A percentile compares a stretch with the other conserved stretches of the same genome.
Evolutionary conservation across 495 filamentous ascomycete species (phyloP).

Genomic region (Neurospora sp.): DNA sequence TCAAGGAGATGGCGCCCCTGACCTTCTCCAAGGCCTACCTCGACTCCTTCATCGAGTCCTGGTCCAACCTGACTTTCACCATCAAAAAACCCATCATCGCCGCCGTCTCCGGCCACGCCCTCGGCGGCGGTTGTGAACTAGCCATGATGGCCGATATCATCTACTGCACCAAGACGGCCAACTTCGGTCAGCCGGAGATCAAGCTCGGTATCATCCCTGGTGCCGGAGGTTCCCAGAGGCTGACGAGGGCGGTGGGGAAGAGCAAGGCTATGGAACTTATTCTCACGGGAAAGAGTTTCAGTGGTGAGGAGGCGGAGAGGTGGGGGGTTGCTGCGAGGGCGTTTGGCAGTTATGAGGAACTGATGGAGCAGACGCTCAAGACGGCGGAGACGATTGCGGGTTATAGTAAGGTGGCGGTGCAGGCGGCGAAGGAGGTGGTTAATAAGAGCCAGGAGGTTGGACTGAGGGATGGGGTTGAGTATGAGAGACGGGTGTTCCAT

Average conservation of each 20-base stretch:
- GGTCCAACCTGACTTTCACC: conserved; percentile 69
- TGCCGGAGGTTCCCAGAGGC: conserved; percentile 82
- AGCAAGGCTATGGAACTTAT: conserved; percentile 87
- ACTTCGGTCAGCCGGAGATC: conserved; percentile 95
- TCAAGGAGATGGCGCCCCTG: conserved; percentile 94
- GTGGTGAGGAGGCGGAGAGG: conserved; percentile 66
- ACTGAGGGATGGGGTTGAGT: conserved; percentile 85
- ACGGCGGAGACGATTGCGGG: conserved; percentile 85
- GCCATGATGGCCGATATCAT: conserved; percentile 96
- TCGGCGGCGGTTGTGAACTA: conserved; percentile 92
- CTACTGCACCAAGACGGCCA: conserved; percentile 73
- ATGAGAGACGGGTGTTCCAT: conserved; percentile 87
- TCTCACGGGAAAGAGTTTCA: conserved; percentile 75
- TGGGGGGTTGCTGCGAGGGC: conserved; percentile 85
- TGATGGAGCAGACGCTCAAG: conserved; percentile 65
- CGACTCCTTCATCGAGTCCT: conserved; percentile 82
- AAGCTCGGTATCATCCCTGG: conserved; percentile 88
- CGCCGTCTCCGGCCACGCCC: conserved; percentile 86
- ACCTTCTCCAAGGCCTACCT: conserved; percentile 80
- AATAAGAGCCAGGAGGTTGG: conserved; percentile 90
- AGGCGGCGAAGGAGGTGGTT: conserved; percentile 94
- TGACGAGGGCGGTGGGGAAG: conserved; percentile 83
- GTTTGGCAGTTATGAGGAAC: conserved; percentile 71
- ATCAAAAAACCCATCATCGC: conserved; percentile 90
- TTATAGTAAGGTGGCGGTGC: conserved; percentile 66